Conservation (phyloP, 2,329 filamentous ascomycete species). For the Fusarium virguliforme region DNA sequence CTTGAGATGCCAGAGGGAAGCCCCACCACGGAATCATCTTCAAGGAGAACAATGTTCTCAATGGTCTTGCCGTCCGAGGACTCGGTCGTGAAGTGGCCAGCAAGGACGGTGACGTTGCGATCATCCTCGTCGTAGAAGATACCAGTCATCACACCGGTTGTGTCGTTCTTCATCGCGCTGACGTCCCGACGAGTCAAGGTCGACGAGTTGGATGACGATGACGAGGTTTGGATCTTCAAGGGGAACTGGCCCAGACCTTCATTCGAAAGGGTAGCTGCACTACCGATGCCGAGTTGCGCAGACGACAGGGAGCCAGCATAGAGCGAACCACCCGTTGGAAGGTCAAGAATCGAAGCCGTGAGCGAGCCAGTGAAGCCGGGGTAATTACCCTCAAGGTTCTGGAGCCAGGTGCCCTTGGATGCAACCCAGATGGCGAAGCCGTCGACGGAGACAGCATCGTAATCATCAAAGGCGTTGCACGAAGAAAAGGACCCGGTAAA, state of each 20-base stretch:
- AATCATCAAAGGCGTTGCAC: slow-evolving; percentile 78
- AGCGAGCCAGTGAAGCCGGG: slow-evolving; percentile 81
- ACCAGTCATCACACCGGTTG: slow-evolving; percentile 82
- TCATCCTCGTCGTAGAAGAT: slow-evolving; percentile 80
- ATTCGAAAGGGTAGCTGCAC: slow-evolving; percentile 76
- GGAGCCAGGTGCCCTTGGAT: slow-evolving; percentile 87
- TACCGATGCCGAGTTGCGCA: slow-evolving; percentile 79
- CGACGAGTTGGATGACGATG: slow-evolving; percentile 54
- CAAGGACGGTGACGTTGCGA: slow-evolving; percentile 88
- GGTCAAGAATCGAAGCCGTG: slow-evolving; percentile 76
- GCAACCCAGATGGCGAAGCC: slow-evolving; percentile 96
- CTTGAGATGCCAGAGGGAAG: slow-evolving; percentile 76
- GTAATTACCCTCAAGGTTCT: slow-evolving; percentile 78
- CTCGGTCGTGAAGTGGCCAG: slow-evolving; percentile 85
- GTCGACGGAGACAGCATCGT: slow-evolving; percentile 72
- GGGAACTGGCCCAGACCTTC: slow-evolving; percentile 70
- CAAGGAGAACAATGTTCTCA: slow-evolving; percentile 86
- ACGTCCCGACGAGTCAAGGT: slow-evolving; percentile 65
- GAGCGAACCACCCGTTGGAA: slow-evolving; percentile 75
- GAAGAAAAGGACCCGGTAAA: slow-evolving; percentile 85
- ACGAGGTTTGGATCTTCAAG: slow-evolving; percentile 66
- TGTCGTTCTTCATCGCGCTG: slow-evolving; percentile 57
- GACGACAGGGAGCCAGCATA: slow-evolving; percentile 89
- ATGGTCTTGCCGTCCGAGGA: slow-evolving; percentile 79
- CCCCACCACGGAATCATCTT: slow-evolving; percentile 83